Evolutionary conservation across 1,284 basidiomycete species (phyloP), one percentile per base, ranked within the genome.

Genomic region (Naganishia cerealis): DNA sequence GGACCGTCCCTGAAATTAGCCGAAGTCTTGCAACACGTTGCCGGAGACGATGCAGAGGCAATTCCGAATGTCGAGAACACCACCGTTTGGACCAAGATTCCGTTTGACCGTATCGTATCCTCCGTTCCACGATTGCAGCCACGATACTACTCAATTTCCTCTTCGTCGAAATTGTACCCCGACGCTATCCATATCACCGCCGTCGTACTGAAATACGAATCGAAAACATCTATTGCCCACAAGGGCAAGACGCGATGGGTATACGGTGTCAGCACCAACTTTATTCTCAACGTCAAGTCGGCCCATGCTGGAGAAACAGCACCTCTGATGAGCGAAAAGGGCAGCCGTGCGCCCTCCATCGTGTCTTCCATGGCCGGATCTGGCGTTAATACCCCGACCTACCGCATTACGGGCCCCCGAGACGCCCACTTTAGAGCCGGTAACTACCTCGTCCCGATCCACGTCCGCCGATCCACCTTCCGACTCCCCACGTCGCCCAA

Each of bases 91-190:
- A 57, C 66, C 12, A 73, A 84, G n/a, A 94, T 99, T 74, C 94
- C 95, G 52, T 97, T 99, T 78, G 95, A 99, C 79, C 90, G 94
- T 75, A 89, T 99, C 74, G 88, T 99, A 69, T 95, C 94, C 5
- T 88, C 90, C 62, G 88, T 97, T 63, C 89, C 93, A 43, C 92
- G 95, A 73, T 86, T 99, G 24, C 93, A 96, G 77, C 94, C 95
- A 46, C 90, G 95, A 69, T 99, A 91, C 85, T 99, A 97, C 82
- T 99, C 96, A 52, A 99, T 99, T 81, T 97, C 95, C 16, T 97
- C 94, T 29, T 92, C 90, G 71, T 93, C 96, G 58, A 98, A 98
- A 81, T 84, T 98, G 53, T 80, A 92, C 80, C 88, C 94, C 46
- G 88, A 87, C 72, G 84, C 90, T 6, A 91, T 99, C 72, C 95